Conservation (phyloP, 257 asterid species). For the Leonotis leonurus region DNA sequence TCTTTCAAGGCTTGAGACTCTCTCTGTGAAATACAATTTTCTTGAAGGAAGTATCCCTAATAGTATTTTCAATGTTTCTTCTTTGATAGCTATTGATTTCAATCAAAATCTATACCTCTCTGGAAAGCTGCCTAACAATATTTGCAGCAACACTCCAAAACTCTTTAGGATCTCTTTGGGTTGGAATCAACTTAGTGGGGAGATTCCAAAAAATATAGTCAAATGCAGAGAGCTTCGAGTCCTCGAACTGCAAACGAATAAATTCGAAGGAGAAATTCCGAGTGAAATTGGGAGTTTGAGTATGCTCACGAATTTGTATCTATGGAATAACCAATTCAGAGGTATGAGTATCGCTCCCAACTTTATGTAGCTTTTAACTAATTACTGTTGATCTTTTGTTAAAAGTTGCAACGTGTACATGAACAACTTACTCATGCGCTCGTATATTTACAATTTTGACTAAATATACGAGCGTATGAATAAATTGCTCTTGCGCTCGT, state of each 20-base stretch:
- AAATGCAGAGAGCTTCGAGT: conserved; percentile 14
- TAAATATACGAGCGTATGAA: too few species aligned
- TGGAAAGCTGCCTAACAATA: neutral
- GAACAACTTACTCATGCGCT: too few species aligned
- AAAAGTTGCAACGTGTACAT: too few species aligned
- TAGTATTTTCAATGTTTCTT: neutral
- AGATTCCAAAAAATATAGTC: conserved; percentile 24
- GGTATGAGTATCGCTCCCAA: too few species aligned
- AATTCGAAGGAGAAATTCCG: neutral
- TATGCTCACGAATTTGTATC: neutral
- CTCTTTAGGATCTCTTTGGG: neutral
- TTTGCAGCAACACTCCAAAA: neutral
- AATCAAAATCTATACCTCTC: neutral
- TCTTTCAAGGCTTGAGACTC: conserved; percentile 9
- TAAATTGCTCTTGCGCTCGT: too few species aligned
- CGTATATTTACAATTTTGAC: too few species aligned
- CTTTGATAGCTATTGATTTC: neutral
- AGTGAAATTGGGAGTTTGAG: neutral
- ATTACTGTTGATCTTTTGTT: too few species aligned
- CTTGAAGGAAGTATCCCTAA: neutral
- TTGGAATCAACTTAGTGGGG: conserved; percentile 8
- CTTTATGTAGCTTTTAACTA: too few species aligned
- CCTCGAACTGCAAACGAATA: neutral
- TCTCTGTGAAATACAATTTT: too few species aligned
- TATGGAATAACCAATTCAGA: too few species aligned